Conservation (phyloP, 257 asterid species). For the Lantana camara region DNA sequence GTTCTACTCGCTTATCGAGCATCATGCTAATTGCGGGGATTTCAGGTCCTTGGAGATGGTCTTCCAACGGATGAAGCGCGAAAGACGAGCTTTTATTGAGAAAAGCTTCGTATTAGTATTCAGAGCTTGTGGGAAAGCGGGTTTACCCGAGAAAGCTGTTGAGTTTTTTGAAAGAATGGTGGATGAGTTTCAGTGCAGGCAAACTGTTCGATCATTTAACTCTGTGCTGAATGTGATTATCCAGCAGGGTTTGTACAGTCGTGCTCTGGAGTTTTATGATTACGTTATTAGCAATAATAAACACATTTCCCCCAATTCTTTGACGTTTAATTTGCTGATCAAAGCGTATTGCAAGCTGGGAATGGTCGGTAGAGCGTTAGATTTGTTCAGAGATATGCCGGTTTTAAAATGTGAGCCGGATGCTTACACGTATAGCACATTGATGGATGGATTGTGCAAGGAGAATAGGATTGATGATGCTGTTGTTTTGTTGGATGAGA, state of each 20-base stretch:
- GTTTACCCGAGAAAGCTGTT: constrained; percentile 60
- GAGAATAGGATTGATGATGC: constrained; percentile 83
- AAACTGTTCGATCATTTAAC: constrained; percentile 80
- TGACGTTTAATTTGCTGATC: constrained; percentile 79
- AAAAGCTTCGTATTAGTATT: constrained; percentile 66
- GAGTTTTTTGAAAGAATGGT: constrained; percentile 70
- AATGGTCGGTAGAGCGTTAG: constrained; percentile 57
- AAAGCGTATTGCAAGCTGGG: constrained; percentile 74
- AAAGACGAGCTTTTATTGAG: constrained; percentile 68
- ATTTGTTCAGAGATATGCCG: constrained; percentile 74
- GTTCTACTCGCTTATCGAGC: constrained; percentile 70
- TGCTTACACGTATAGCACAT: constrained; percentile 78
- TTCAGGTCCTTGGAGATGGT: constrained; percentile 69
- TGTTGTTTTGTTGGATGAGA: constrained; percentile 86
- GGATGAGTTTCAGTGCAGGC: constrained; percentile 71
- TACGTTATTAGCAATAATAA: constrained; percentile 38
- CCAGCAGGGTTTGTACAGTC: constrained; percentile 53
- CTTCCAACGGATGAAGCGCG: constrained; percentile 66
- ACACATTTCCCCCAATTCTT: constrained; percentile 55
- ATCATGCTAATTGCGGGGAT: constrained; percentile 64
- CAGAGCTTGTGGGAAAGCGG: constrained; percentile 78
- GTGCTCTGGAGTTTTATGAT: constrained; percentile 70
- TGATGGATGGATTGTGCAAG: constrained; percentile 98
- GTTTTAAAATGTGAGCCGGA: constrained; percentile 57
- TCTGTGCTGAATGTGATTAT: constrained; percentile 79